Evolutionary conservation across 2,329 filamentous ascomycete genomes (phyloP).

Genomic region (Chaetomium sp.): DNA sequence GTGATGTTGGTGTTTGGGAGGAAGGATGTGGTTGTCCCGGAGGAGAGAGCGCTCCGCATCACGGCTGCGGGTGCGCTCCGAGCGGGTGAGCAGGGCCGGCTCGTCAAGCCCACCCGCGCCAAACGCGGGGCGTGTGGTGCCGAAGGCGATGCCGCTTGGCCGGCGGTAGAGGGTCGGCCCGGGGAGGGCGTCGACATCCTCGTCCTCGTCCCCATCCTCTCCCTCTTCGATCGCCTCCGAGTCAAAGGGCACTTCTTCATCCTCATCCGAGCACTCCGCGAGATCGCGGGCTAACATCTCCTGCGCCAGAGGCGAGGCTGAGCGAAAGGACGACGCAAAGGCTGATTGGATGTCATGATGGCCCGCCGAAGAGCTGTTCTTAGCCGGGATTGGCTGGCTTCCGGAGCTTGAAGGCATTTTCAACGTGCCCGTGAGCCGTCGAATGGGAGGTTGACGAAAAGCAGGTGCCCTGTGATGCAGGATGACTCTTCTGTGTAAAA

Average conservation of each 20-base stretch:
- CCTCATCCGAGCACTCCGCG: slow-evolving; percentile 63
- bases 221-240: slow-evolving; percentile 35
- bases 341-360: slow-evolving; percentile 23
- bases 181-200: slow-evolving; percentile 46
- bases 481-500: background rate
- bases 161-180: slow-evolving; percentile 68
- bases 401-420: slow-evolving; percentile 24
- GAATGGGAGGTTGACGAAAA: background rate
- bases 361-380: slow-evolving; percentile 11
- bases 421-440: background rate
- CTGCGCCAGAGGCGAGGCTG: slow-evolving; percentile 67
- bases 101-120: slow-evolving; percentile 54
- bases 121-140: slow-evolving; percentile 69
- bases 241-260: slow-evolving; percentile 41
- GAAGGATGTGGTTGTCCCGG: slow-evolving; percentile 66
- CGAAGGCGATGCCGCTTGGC: slow-evolving; percentile 74
- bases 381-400: slow-evolving; percentile 26
- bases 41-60: slow-evolving; percentile 48
- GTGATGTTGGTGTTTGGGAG: slow-evolving; percentile 56
- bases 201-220: slow-evolving; percentile 41
- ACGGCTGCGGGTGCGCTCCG: slow-evolving; percentile 45
- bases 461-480: background rate
- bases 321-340: slow-evolving; percentile 55
- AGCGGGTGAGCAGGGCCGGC: slow-evolving; percentile 50
- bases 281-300: slow-evolving; percentile 67